Conservation (phyloP, 2,329 filamentous ascomycete species). For the Gliomastix tumulicola region DNA sequence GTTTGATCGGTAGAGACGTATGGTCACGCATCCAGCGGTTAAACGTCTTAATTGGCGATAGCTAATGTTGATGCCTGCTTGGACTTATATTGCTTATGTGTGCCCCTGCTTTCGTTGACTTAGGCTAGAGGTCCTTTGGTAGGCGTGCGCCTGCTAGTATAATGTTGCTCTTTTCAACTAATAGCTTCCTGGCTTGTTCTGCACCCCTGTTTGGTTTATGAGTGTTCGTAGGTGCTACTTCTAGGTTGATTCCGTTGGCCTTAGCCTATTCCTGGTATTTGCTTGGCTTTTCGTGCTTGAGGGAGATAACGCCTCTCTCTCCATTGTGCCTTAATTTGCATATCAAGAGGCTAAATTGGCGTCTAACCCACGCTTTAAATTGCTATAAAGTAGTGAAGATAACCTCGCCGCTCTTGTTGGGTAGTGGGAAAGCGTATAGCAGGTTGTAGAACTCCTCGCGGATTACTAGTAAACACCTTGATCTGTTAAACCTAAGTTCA, state of each 20-base stretch:
- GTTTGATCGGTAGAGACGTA: background rate
- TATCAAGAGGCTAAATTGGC: background rate
- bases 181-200: background rate
- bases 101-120: background rate
- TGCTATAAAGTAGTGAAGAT: background rate
- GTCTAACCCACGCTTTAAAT: background rate
- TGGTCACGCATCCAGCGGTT: background rate
- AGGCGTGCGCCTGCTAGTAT: background rate
- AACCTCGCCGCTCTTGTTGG: background rate
- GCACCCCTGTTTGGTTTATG: background rate
- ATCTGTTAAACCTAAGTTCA: background rate
- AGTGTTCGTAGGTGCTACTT: background rate
- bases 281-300: background rate
- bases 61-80: background rate
- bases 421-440: background rate
- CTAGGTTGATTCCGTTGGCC: background rate
- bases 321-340: background rate
- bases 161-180: background rate
- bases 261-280: background rate
- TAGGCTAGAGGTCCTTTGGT: background rate
- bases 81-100: background rate
- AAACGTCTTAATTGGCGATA: background rate
- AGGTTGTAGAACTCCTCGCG: background rate
- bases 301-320: background rate
- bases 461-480: background rate